A percentile compares a stretch with the other conserved stretches of the same genome.
Evolutionary conservation across 768 basidiomycete genomes (phyloP).

Genomic region (Cytidiella melzeri): DNA sequence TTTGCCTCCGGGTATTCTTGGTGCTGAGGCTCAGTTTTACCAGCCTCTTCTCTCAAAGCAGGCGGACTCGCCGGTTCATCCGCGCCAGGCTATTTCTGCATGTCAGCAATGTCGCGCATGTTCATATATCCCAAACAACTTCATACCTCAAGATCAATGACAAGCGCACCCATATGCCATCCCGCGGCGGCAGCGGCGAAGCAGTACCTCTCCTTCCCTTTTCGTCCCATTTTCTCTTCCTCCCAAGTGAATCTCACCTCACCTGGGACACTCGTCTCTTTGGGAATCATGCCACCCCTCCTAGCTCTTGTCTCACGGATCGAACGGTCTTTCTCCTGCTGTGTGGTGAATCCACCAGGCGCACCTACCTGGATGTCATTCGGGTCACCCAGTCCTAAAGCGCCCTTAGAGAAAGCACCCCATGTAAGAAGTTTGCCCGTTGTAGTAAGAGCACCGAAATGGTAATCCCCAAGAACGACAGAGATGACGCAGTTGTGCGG

Average conservation of each 20-base stretch:
- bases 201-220: constrained; percentile 55
- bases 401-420: constrained; percentile 73
- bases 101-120: not conserved
- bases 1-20: constrained; percentile 6
- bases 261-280: constrained; percentile 51
- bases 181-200: constrained; percentile 78
- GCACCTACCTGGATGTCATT: constrained; percentile 40
- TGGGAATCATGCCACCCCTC: constrained; percentile 27
- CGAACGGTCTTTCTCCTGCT: not conserved
- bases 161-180: constrained; percentile 90
- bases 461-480: constrained; percentile 89
- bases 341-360: constrained; percentile 51
- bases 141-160: constrained; percentile 75
- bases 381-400: constrained; percentile 83
- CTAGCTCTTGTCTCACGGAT: constrained; percentile 19
- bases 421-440: constrained; percentile 75
- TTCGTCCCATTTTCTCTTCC: constrained; percentile 27
- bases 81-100: constrained; percentile 23
- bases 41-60: too few species aligned
- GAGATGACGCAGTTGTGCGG: constrained; percentile 68
- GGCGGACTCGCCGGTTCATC: constrained; percentile 21
- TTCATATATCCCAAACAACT: not conserved
- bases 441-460: constrained; percentile 78
- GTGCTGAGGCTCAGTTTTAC: too few species aligned
- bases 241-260: constrained; percentile 68